Base-by-base conservation (phyloP, 176 grass and related monocot species). In the Phyllostachys edulis region DNA sequence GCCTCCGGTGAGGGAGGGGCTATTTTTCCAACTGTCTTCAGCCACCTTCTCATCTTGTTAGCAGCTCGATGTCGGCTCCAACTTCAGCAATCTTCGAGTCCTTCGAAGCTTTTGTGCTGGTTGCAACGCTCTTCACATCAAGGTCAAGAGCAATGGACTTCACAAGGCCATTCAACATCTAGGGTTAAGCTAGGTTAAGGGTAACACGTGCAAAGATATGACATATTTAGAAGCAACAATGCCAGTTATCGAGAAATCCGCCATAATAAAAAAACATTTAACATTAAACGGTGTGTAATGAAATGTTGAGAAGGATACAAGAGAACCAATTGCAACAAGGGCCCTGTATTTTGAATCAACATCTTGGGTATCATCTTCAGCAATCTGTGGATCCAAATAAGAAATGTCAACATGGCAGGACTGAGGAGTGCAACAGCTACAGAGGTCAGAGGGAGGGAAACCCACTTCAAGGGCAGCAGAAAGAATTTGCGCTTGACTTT, bases 91-190 rank as follows among this genome's bases (percentile, higher is more conserved):
- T 86, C 91, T 96, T 99, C 7, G 51, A 55, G 55, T 96, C 93
- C 90, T 82, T 92, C 0, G 93, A 99, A 83, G 74, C 42, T 73
- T 94, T 94, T 42, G 91, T 90, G 3, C 84, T 86, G 78, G 85
- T 94, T 8, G 91, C 90, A 0, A 96, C 69, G 15, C 81, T 99
- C 80, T 87, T 87, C 67, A 96, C 88, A 73, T 94, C 97, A 17
- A 99, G 91, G 73, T 96, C 93, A 12, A 99, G 86, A n/a, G 97
- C 93, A 75, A 99, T 93, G 50, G 93, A 84, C 85, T 94, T 96
- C 39, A 99, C 91, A 4, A 85, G 81, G 56, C 97, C 97, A 78
- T 89, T 88, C 61, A 92, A 75, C 97, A 99, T 99, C 97, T 99
- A 59, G 41, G 69, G 73, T 80, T 69, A 24, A 77, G 42, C 49